Conservation (phyloP, 345 rosid genomes). For the Aurinia saxatilis region DNA sequence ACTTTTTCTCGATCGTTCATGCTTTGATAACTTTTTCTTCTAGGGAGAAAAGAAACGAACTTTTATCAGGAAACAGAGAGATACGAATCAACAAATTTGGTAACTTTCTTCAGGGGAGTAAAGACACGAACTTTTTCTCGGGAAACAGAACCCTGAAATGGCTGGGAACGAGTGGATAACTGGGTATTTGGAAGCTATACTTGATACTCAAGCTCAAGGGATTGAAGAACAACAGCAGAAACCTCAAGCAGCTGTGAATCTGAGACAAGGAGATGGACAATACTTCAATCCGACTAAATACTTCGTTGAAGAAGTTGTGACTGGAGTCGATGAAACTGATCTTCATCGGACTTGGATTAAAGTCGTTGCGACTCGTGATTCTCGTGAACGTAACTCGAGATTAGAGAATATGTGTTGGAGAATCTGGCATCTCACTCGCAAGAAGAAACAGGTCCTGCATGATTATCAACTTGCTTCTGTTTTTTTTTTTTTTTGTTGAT, state of each 20-base stretch:
- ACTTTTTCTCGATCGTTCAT: too few species aligned
- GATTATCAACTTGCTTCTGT: too few species aligned
- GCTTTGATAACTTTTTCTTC: too few species aligned
- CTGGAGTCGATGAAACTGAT: slow-evolving; percentile 89
- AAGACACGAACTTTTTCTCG: too few species aligned
- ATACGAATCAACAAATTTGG: too few species aligned
- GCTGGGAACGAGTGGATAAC: slow-evolving; percentile 98
- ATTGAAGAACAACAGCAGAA: slow-evolving; percentile 50
- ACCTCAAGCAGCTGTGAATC: slow-evolving; percentile 28
- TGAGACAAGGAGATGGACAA: slow-evolving; percentile 47
- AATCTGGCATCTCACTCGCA: slow-evolving; percentile 97
- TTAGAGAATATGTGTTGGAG: slow-evolving; percentile 99
- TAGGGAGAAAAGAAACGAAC: too few species aligned
- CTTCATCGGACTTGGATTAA: slow-evolving; percentile 88
- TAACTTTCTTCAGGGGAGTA: too few species aligned
- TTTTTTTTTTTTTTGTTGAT: background rate
- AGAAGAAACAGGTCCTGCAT: slow-evolving; percentile 78
- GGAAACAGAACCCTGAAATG: slow-evolving; percentile 28
- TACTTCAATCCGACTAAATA: slow-evolving; percentile 84
- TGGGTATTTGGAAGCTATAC: slow-evolving; percentile 90
- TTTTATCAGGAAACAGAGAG: too few species aligned
- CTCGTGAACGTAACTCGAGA: slow-evolving; percentile 87
- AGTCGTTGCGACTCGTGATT: slow-evolving; percentile 90
- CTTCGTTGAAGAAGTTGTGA: slow-evolving; percentile 92
- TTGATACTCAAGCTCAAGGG: slow-evolving; percentile 61